Evolutionary conservation across 495 filamentous ascomycete species (phyloP).

Genomic region (Penicillium cosmopolitanum): DNA sequence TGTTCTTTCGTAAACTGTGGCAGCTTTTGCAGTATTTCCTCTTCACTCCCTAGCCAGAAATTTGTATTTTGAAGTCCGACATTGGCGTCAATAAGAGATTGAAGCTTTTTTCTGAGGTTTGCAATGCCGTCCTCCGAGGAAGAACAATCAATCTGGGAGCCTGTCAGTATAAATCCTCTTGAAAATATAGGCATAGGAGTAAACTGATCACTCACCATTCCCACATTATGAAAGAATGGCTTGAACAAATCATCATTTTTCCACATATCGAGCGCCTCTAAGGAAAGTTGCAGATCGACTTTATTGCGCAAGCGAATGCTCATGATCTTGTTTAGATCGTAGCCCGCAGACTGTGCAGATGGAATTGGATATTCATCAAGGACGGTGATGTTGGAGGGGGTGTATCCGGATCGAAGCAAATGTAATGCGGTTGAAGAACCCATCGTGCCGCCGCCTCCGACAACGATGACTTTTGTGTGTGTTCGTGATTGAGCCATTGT

Average conservation of each 20-base stretch:
- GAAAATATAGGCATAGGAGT: not conserved
- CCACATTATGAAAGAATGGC: constrained; percentile 47
- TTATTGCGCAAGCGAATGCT: constrained; percentile 20
- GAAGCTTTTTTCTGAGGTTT: constrained; percentile 14
- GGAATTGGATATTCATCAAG: constrained; percentile 48
- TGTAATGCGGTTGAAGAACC: constrained; percentile 51
- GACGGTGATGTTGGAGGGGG: constrained; percentile 42
- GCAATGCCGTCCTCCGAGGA: constrained; percentile 23
- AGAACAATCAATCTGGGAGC: constrained; percentile 24
- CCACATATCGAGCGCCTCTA: constrained; percentile 46
- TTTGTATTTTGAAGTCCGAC: constrained; percentile 25
- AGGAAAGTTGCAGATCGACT: constrained; percentile 21
- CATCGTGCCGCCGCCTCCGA: constrained; percentile 44
- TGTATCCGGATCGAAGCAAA: constrained; percentile 48
- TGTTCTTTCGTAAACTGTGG: constrained; percentile 20
- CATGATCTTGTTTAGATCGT: constrained; percentile 55
- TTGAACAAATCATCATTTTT: constrained; percentile 47
- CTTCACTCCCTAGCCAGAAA: constrained; percentile 15
- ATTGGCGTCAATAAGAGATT: constrained; percentile 20
- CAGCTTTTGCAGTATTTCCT: constrained; percentile 15
- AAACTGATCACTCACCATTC: constrained; percentile 20
- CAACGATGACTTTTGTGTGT: constrained; percentile 21
- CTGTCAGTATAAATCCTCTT: not conserved
- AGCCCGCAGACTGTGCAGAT: constrained; percentile 47
- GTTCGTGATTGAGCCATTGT: constrained; percentile 14